Conservation (phyloP, 208 protist genomes). For the Naegleria fowleri region DNA sequence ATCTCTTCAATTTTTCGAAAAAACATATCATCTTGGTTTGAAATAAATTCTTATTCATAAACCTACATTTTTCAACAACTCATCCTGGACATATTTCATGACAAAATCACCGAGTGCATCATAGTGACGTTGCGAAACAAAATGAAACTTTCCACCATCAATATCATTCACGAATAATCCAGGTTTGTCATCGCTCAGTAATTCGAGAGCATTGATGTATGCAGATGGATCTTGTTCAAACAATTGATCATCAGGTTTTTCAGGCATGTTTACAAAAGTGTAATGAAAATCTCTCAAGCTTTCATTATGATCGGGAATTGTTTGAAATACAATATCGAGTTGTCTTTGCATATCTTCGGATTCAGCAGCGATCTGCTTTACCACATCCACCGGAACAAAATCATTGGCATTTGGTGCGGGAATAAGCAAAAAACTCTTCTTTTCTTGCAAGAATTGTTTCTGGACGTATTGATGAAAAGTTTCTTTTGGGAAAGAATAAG, state of each 20-base stretch:
- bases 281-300: not conserved
- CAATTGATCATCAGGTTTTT: not conserved
- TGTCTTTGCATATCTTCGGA: not conserved
- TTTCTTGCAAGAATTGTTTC: not conserved
- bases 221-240: not conserved
- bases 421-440: not conserved
- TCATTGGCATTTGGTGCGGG: not conserved
- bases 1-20: not conserved
- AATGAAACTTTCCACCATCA: not conserved
- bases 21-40: no score
- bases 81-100: not conserved
- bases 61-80: not conserved
- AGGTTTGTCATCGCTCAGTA: not conserved
- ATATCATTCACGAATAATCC: not conserved
- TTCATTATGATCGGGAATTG: not conserved
- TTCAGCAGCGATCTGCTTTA: not conserved
- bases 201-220: not conserved
- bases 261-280: not conserved
- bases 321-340: not conserved
- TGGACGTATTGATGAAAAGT: not conserved
- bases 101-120: slow-evolving; percentile 16
- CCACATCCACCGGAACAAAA: not conserved
- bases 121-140: not conserved
- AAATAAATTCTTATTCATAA: no score
- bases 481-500: not conserved